Evolutionary conservation across 352 stramenopile species (phyloP).

Genomic region (Phytopythium montanum): DNA sequence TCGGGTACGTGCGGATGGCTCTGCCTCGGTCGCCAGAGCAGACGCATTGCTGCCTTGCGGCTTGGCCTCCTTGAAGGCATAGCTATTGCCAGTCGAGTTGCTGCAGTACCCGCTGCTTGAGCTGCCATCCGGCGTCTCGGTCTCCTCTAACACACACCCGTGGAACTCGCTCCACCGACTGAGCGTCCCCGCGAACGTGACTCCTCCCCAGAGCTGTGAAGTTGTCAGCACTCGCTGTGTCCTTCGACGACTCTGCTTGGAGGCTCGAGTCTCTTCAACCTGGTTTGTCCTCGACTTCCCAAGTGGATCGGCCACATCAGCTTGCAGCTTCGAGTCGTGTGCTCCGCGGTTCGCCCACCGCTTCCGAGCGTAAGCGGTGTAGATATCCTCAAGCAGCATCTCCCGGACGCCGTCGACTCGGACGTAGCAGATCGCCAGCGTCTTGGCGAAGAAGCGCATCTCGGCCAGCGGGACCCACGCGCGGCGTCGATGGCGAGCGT

Average conservation of each 20-base stretch:
- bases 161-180: constrained; percentile 56
- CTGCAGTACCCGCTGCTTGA: constrained; percentile 21
- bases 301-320: constrained; percentile 4
- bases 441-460: constrained; percentile 59
- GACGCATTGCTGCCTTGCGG: background rate
- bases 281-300: background rate
- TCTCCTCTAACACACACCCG: constrained; percentile 35
- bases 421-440: constrained; percentile 71
- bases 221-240: constrained; percentile 29
- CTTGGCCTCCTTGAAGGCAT: background rate
- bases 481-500: constrained; percentile 29
- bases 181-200: constrained; percentile 55
- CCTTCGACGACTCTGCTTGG: constrained; percentile 4
- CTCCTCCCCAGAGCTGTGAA: constrained; percentile 40
- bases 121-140: constrained; percentile 13
- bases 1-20: background rate
- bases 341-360: constrained; percentile 40
- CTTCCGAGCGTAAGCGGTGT: constrained; percentile 41
- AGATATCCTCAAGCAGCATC: constrained; percentile 54
- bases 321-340: constrained; percentile 19
- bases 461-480: constrained; percentile 56
- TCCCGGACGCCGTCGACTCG: constrained; percentile 51
- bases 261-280: constrained; percentile 2
- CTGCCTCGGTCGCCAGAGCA: no score
- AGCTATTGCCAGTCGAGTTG: constrained; percentile 10